These are phyloP conservation scores for Colletotrichum lindemuthianum DNA, from an alignment of 2,329 filamentous ascomycete species.

Conservation along the genomic window DNA sequence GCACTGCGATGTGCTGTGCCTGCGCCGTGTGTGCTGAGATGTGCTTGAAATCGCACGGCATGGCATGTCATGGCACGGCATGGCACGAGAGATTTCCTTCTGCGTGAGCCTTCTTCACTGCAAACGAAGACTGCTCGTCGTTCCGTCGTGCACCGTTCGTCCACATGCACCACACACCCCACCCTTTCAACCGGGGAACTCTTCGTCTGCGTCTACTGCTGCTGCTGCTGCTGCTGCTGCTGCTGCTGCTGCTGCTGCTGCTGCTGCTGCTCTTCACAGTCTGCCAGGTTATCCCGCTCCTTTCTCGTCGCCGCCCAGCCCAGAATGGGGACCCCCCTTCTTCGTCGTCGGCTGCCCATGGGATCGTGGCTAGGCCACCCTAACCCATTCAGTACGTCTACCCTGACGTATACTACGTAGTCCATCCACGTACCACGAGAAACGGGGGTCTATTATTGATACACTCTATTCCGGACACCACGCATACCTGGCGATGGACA, in stretches of 20 bases:
- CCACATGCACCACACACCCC: constrained; percentile 28
- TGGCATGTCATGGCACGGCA: constrained; percentile 5
- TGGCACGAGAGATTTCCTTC: constrained; percentile 1
- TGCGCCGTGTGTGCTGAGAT: constrained; percentile 26
- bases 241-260: too few species aligned
- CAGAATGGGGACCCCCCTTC: constrained; percentile 1
- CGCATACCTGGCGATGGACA: too few species aligned
- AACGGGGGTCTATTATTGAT: constrained; percentile 33
- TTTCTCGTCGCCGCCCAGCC: constrained; percentile 14
- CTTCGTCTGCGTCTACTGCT: too few species aligned
- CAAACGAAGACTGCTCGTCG: constrained; percentile 29
- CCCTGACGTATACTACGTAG: neutral
- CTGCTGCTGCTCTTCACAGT: too few species aligned
- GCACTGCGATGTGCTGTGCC: constrained; percentile 29
- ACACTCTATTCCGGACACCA: neutral
- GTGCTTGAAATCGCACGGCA: constrained; percentile 7
- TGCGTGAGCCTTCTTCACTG: constrained; percentile 26
- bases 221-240: too few species aligned
- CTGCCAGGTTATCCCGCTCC: neutral
- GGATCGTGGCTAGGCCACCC: neutral
- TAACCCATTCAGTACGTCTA: constrained; percentile 13
- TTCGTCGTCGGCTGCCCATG: constrained; percentile 10
- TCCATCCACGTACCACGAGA: constrained; percentile 9
- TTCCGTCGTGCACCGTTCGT: constrained; percentile 25
- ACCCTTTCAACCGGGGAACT: constrained; percentile 24